These are phyloP conservation scores for Boehmeria nivea DNA, from an alignment of 306 rosid genomes.

Conservation along the genomic window DNA sequence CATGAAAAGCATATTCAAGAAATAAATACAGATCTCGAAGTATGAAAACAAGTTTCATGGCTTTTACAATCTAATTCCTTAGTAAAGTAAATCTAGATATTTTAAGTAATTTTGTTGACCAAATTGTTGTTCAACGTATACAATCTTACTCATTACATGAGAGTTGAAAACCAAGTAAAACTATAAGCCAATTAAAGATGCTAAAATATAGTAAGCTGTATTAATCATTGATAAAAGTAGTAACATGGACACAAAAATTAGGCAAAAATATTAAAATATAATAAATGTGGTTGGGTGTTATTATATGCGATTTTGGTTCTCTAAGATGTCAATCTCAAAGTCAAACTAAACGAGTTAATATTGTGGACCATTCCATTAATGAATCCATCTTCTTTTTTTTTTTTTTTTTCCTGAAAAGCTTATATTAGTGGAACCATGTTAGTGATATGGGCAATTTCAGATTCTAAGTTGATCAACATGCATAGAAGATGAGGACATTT, in stretches of 20 bases:
- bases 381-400: not conserved
- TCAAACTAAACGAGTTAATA: slow-evolving; percentile 1
- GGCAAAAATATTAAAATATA: no score
- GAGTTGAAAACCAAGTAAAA: not conserved
- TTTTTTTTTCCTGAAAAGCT: not conserved
- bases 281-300: no score
- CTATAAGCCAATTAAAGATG: no score
- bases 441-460: slow-evolving; percentile 4
- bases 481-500: slow-evolving; percentile 13
- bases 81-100: no score
- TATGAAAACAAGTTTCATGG: not conserved
- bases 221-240: no score
- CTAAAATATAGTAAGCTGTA: no score
- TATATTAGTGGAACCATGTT: not conserved
- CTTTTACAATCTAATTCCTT: slow-evolving; percentile 1
- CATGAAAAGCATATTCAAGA: not conserved
- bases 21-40: not conserved
- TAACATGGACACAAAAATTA: no score
- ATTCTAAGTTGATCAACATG: slow-evolving; percentile 26
- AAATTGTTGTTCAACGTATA: no score
- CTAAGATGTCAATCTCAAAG: slow-evolving; percentile 3
- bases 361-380: slow-evolving; percentile 14
- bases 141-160: no score
- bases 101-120: no score
- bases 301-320: not conserved